These are phyloP conservation scores for Clitopilus hobsonii DNA, from an alignment of 768 basidiomycete genomes.

Conservation along the genomic window DNA sequence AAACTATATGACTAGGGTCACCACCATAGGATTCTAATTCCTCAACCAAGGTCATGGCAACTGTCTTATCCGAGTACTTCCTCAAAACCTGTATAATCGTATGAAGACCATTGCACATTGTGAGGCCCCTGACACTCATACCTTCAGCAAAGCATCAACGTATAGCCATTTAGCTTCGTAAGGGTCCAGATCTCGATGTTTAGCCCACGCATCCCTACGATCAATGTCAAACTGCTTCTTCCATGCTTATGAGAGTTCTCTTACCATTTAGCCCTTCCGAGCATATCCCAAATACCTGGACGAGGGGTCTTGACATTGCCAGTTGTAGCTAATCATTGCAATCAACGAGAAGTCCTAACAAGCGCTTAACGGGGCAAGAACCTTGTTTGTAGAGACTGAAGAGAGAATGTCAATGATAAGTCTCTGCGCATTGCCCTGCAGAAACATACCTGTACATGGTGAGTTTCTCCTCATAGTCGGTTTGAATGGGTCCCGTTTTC, in stretches of 20 bases:
- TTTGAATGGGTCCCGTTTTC: constrained; percentile 93
- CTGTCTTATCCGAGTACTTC: constrained; percentile 80
- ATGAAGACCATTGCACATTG: too few relatives aligned
- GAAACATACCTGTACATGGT: constrained; percentile 78
- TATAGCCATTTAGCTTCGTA: constrained; percentile 87
- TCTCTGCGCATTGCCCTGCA: background rate
- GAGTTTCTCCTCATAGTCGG: constrained; percentile 92
- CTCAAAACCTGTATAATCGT: constrained; percentile 59
- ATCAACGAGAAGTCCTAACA: constrained; percentile 22
- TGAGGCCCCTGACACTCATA: constrained; percentile 28
- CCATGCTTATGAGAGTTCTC: background rate
- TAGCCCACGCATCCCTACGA: constrained; percentile 90
- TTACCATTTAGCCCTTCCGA: constrained; percentile 91
- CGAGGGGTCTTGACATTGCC: constrained; percentile 79
- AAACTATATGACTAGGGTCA: constrained; percentile 57
- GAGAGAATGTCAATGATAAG: constrained; percentile 7
- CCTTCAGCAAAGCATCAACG: constrained; percentile 84
- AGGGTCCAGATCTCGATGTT: constrained; percentile 76
- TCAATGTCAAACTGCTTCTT: constrained; percentile 6
- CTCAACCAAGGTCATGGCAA: constrained; percentile 67
- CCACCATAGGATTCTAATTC: constrained; percentile 78
- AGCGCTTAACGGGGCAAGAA: constrained; percentile 23
- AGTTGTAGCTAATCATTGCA: constrained; percentile 53
- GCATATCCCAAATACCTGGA: constrained; percentile 87
- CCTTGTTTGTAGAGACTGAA: constrained; percentile 90